Evolutionary conservation across 495 filamentous ascomycete species (phyloP).

Genomic region (Margaritispora aquatica): DNA sequence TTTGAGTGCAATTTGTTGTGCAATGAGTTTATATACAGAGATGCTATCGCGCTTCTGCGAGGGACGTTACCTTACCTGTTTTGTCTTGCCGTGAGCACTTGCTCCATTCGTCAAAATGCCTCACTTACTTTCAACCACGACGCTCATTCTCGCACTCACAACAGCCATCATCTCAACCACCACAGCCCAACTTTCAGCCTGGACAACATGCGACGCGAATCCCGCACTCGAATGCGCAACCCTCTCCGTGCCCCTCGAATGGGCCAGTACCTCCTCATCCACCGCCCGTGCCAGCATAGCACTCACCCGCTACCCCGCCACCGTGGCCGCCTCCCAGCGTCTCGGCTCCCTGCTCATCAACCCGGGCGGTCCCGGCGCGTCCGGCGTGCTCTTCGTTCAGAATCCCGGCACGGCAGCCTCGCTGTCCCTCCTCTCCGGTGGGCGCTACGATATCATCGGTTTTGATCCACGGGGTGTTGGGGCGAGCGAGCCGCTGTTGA

Average conservation of each 20-base stretch:
- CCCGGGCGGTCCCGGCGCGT: background rate
- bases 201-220: background rate
- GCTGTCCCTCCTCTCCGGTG: background rate
- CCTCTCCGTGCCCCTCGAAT: background rate
- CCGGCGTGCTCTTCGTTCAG: background rate
- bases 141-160: too few relatives aligned
- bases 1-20: background rate
- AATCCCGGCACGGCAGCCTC: background rate
- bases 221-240: background rate
- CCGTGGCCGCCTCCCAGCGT: background rate
- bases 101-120: background rate
- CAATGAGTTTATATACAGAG: background rate
- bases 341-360: background rate
- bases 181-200: background rate
- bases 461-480: conserved; percentile 51
- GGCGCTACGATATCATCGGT: conserved; percentile 41
- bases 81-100: background rate
- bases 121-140: too few relatives aligned
- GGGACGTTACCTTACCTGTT: background rate
- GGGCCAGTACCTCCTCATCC: background rate
- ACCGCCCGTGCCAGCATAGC: background rate
- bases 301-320: background rate
- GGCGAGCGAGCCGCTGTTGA: conserved; percentile 34
- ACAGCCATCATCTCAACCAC: too few relatives aligned
- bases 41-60: too few relatives aligned